These are phyloP conservation scores for Pleurotus tuoliensis DNA, from an alignment of 768 basidiomycete genomes.

Conservation along the genomic window DNA sequence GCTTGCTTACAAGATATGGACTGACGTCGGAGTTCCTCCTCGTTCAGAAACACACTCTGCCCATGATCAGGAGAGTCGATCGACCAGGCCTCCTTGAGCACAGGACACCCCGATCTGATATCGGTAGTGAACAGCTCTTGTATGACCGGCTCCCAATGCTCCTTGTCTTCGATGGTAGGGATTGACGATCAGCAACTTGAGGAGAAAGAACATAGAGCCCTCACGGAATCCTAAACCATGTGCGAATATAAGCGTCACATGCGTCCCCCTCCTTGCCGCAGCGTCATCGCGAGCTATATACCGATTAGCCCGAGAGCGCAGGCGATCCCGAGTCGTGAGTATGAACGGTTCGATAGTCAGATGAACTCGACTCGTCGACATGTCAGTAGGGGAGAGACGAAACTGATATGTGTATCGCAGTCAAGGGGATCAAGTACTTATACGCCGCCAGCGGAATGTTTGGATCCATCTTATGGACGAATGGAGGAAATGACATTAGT, in stretches of 20 bases:
- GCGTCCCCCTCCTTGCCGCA: neutral
- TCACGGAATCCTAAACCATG: conserved; percentile 40
- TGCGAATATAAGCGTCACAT: conserved; percentile 44
- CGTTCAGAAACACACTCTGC: conserved; percentile 46
- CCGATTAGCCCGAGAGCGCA: neutral
- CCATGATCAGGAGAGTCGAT: conserved; percentile 56
- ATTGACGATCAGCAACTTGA: neutral
- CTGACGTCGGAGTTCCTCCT: conserved; percentile 28
- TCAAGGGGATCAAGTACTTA: too few relatives aligned
- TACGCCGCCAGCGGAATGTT: too few relatives aligned
- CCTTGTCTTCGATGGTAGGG: conserved; percentile 38
- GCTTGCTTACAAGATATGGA: too few relatives aligned
- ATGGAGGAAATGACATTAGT: neutral
- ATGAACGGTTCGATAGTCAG: neutral
- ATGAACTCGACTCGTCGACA: neutral
- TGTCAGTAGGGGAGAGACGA: too few relatives aligned
- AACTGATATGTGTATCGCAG: too few relatives aligned
- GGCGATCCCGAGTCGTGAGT: neutral
- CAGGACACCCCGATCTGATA: conserved; percentile 16
- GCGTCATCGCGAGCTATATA: neutral
- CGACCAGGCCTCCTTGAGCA: conserved; percentile 45
- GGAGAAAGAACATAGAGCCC: neutral
- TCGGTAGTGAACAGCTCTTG: conserved; percentile 37
- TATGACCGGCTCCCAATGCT: conserved; percentile 53
- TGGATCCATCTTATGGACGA: too few relatives aligned